Base-by-base conservation (phyloP, 208 protist genomes). In the Zelonia costaricensis region DNA sequence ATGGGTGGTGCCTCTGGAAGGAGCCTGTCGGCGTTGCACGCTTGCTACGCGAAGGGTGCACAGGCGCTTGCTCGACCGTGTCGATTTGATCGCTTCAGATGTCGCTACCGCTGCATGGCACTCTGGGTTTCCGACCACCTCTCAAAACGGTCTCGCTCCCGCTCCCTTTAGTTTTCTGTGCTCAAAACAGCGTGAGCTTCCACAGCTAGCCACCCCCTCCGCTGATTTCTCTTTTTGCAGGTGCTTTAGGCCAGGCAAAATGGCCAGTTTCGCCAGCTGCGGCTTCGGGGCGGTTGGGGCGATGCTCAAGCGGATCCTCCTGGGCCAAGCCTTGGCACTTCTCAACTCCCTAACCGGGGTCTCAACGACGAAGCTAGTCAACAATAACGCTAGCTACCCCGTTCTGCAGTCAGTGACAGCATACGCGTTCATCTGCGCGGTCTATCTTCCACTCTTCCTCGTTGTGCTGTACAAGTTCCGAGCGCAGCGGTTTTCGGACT, bases 291-390 rank as follows among this genome's bases (percentile, higher is more conserved):
- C 49, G 20, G 39, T 80, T 6, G 64, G 58, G 47, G 55, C 57
- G 22, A 67, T 92, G 18, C 20, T 66, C 8, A 68, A 78, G 58
- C 71, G 84, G 15, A 56, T 95, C 39, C 18, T 91, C 4, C 25
- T 98, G 3, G 94, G 92, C 0, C 94, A 98, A 48, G 36, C 67
- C 6, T 49, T 97, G 1, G 82, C 94, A 0, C 79, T 98, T 22
- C 56, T 96, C 25, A 95, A 88, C 10, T 91, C 89, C 20, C 49
- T 91, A 10, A 98, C 92, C 0, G 92, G 91, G 16, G 83, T 97
- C 10, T 86, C 79, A 7, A 93, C 89, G 4, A 92, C 86, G 2
- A 80, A 82, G 52, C 72, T 97, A 7, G 86, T 89, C 12, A 76
- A 91, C 22, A 79, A 93, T 56, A 65, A 89, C 35, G 83, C 92